phyloP scores from a whole-genome alignment of 2,329 filamentous ascomycete species.

The Tolypocladium nubicola region DNA sequence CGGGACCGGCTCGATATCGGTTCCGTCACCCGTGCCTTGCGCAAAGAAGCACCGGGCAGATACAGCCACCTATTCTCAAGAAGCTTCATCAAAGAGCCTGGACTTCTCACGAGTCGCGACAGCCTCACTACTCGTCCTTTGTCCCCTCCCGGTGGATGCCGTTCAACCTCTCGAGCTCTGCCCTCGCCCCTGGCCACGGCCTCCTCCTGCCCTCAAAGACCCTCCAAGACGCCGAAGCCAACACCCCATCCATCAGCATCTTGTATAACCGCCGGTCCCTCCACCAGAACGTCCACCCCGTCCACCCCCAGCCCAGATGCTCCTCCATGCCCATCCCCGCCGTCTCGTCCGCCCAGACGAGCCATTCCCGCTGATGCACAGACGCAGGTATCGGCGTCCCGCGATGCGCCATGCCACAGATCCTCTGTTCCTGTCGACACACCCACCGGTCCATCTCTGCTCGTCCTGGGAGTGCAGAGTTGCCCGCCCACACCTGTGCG shows the following conservation, averaged over 20 bases:
- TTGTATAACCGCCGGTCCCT: not conserved
- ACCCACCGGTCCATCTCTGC: constrained; percentile 5
- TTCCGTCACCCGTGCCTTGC: no score
- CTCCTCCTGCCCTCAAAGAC: not conserved
- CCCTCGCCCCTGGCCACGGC: not conserved
- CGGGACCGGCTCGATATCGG: no score
- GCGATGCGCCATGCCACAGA: constrained; percentile 8
- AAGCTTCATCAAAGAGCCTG: no score
- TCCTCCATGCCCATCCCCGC: constrained; percentile 29
- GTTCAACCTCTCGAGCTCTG: not conserved
- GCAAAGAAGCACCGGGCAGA: no score
- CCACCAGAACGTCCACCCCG: not conserved
- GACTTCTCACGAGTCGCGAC: no score
- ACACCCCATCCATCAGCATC: not conserved
- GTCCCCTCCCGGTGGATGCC: not conserved
- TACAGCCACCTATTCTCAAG: no score
- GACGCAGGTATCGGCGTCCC: constrained; percentile 12
- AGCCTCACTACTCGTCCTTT: not conserved
- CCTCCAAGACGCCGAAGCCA: not conserved
- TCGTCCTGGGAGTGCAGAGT: constrained; percentile 13
- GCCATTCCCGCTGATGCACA: constrained; percentile 12
- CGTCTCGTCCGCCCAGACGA: constrained; percentile 16
- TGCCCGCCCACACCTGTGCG: constrained; percentile 14
- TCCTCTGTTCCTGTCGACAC: constrained; percentile 8
- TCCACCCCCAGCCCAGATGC: constrained; percentile 20